These are phyloP conservation scores for Talaromyces proteolyticus DNA, from an alignment of 495 filamentous ascomycete species.

Conservation along the genomic window DNA sequence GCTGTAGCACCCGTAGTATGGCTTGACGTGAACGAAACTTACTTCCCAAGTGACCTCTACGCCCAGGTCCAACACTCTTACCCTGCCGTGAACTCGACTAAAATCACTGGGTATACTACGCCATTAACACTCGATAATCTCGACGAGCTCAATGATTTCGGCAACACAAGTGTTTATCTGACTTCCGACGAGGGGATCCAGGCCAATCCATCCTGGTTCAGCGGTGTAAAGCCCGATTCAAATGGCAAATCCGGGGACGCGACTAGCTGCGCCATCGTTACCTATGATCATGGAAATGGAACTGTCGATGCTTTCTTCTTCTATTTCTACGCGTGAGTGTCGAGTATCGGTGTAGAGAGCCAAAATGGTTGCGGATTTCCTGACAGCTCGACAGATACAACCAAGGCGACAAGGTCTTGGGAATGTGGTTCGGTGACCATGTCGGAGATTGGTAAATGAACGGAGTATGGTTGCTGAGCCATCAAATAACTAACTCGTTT, in stretches of 20 bases:
- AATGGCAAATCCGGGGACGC: conserved; percentile 41
- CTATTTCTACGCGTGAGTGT: conserved; percentile 57
- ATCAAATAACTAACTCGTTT: conserved; percentile 1
- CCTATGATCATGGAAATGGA: conserved; percentile 48
- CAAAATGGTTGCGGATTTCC: neutral
- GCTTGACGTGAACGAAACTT: conserved; percentile 53
- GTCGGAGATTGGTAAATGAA: conserved; percentile 53
- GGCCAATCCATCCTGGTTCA: conserved; percentile 46
- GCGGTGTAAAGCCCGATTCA: conserved; percentile 39
- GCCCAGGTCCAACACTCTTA: conserved; percentile 48
- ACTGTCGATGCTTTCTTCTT: conserved; percentile 62
- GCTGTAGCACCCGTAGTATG: conserved; percentile 39
- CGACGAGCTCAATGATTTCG: conserved; percentile 42
- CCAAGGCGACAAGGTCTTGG: conserved; percentile 41
- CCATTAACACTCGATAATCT: conserved; percentile 53
- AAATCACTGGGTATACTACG: conserved; percentile 28
- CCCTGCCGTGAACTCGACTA: conserved; percentile 47
- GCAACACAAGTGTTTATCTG: conserved; percentile 48
- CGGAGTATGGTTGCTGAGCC: neutral
- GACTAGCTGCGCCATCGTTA: conserved; percentile 44
- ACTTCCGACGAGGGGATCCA: conserved; percentile 53
- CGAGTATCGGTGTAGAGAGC: neutral
- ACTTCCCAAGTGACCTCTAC: conserved; percentile 53
- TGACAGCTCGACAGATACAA: conserved; percentile 31
- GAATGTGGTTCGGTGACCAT: conserved; percentile 52